Conservation (phyloP, 345 rosid genomes). For the Bretschneidera sinensis region DNA sequence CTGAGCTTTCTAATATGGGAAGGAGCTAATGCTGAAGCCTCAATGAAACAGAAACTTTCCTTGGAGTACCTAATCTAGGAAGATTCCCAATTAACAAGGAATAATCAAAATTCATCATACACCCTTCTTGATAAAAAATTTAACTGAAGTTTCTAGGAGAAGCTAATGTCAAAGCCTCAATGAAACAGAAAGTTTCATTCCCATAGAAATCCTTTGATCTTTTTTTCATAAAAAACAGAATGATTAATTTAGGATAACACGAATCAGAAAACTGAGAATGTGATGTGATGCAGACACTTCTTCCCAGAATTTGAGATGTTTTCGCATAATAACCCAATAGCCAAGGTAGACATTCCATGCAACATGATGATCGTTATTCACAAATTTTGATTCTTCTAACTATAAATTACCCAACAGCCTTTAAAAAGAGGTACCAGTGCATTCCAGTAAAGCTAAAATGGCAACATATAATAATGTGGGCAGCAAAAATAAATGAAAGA, state of each 20-base stretch:
- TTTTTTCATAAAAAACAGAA: no score
- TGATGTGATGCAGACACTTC: background rate
- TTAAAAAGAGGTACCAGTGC: background rate
- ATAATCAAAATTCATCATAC: no score
- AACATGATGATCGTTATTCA: no score
- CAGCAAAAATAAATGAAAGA: slow-evolving; percentile 1
- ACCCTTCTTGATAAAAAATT: background rate
- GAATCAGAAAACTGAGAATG: background rate
- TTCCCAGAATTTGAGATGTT: background rate
- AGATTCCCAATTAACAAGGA: no score
- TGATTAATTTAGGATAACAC: background rate
- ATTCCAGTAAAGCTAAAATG: no score
- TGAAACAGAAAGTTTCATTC: background rate
- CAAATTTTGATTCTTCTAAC: background rate
- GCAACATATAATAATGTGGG: background rate
- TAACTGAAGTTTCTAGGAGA: background rate
- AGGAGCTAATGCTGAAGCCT: no score
- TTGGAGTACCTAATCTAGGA: no score
- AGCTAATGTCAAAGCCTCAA: background rate
- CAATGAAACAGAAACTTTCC: no score
- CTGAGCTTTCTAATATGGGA: background rate
- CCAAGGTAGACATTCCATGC: no score
- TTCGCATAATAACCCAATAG: background rate
- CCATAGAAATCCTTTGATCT: no score
- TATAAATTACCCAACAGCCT: background rate